Percentiles rank a stretch among this genome's conserved stretches.
Evolutionary conservation across 2,329 filamentous ascomycete species (phyloP).

Genomic region (Microsporum canis): DNA sequence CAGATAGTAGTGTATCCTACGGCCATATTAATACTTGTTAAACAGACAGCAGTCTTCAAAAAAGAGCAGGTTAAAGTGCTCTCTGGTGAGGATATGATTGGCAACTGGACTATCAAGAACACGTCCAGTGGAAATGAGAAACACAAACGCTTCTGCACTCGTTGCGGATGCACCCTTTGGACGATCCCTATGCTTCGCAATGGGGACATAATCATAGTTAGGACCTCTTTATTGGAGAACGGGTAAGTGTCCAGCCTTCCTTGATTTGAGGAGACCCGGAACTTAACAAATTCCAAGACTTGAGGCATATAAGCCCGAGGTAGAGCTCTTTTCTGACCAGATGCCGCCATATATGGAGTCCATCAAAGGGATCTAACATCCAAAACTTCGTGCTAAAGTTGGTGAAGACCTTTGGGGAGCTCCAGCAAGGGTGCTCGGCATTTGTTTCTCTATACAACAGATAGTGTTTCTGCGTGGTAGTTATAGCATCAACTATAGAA

Average conservation of each 20-base stretch:
- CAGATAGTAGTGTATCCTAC: background rate
- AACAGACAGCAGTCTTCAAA: background rate
- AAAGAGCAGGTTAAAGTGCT: background rate
- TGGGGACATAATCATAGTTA: background rate
- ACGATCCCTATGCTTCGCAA: conserved; percentile 2
- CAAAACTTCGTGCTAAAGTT: background rate
- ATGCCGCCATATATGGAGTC: background rate
- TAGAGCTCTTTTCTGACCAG: background rate
- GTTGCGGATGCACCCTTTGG: conserved; percentile 9
- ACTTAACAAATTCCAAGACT: background rate
- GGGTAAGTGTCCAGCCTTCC: background rate
- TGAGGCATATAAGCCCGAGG: background rate
- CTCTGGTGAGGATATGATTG: background rate
- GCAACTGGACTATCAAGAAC: background rate
- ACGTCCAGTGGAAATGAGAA: conserved; percentile 3
- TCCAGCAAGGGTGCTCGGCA: too few relatives aligned
- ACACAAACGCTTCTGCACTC: conserved; percentile 2
- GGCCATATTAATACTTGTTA: background rate
- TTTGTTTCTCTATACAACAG: too few relatives aligned
- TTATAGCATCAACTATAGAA: too few relatives aligned
- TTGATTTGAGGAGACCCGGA: background rate
- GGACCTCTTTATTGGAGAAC: background rate
- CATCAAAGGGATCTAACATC: background rate
- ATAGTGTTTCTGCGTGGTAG: too few relatives aligned
- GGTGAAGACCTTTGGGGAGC: too few relatives aligned